Percentiles rank a stretch among this genome's conserved stretches.
Evolutionary conservation across 73 alveolate genomes (phyloP).

Genomic region (Urostyla sp.): DNA sequence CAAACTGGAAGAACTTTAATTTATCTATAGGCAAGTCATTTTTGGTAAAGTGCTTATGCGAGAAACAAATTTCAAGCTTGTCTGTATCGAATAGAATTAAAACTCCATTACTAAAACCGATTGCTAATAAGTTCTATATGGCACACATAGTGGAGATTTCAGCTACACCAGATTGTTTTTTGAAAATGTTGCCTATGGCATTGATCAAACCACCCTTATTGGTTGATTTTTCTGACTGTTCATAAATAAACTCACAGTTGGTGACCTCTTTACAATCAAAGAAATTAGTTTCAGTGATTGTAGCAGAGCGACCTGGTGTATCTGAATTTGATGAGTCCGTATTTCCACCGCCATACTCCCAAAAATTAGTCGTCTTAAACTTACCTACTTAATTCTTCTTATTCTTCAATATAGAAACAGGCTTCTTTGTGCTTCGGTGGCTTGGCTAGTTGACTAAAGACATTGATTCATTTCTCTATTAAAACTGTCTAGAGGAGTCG

Average conservation of each 20-base stretch:
- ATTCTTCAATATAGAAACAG: constrained; percentile 31
- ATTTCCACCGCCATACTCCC: constrained; percentile 17
- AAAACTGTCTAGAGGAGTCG: no score
- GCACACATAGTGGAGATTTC: constrained; percentile 55
- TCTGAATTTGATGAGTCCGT: constrained; percentile 20
- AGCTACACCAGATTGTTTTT: not conserved
- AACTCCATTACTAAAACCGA: constrained; percentile 48
- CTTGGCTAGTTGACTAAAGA: constrained; percentile 19
- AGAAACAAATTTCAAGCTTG: constrained; percentile 28
- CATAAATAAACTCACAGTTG: constrained; percentile 51
- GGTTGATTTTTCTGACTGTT: constrained; percentile 31
- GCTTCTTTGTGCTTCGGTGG: constrained; percentile 28
- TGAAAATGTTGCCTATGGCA: constrained; percentile 10
- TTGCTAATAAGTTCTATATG: constrained; percentile 23
- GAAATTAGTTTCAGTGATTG: constrained; percentile 30
- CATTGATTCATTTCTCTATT: no score
- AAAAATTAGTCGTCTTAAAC: not conserved
- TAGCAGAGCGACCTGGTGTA: not conserved
- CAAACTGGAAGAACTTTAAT: constrained; percentile 27
- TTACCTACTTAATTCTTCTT: constrained; percentile 41
- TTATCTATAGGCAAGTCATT: constrained; percentile 53
- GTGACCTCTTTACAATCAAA: constrained; percentile 56
- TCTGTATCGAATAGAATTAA: constrained; percentile 45
- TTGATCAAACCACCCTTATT: not conserved
- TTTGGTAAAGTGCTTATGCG: constrained; percentile 52